Conservation (phyloP, 192 early-diverging fungal genomes). For the Umbelopsis sp. region DNA sequence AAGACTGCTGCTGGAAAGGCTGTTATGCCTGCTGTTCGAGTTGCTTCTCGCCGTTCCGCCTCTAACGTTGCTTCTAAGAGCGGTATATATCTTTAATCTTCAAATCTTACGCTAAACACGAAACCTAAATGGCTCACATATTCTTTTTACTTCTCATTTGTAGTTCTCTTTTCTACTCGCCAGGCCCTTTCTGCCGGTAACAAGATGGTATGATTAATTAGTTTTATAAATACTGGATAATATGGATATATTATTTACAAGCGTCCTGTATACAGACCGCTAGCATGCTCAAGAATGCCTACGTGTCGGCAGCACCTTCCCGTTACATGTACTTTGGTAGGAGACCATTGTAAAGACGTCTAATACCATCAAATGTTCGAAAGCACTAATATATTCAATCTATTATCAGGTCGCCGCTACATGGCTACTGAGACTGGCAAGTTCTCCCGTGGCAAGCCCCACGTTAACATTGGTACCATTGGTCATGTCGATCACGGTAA, state of each 20-base stretch:
- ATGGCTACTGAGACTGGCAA: conserved; percentile 58
- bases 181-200: conserved; percentile 32
- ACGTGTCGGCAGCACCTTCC: conserved; percentile 33
- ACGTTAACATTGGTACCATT: conserved; percentile 99
- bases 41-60: conserved; percentile 36
- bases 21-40: conserved; percentile 34
- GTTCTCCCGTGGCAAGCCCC: conserved; percentile 88
- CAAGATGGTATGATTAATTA: conserved; percentile 26
- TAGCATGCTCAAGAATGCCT: conserved; percentile 34
- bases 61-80: conserved; percentile 29
- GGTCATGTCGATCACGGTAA: conserved; percentile 99
- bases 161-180: conserved; percentile 27
- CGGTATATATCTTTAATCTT: conserved; percentile 17
- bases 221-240: neutral
- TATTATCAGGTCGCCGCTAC: conserved; percentile 28
- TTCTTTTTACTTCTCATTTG: neutral
- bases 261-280: conserved; percentile 17
- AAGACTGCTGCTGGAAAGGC: conserved; percentile 39
- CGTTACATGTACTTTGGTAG: conserved; percentile 36
- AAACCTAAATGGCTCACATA: neutral
- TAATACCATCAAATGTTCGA: neutral
- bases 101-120: neutral
- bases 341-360: neutral
- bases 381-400: neutral
- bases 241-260: neutral